A percentile compares a stretch with the other conserved stretches of the same genome.
phyloP scores from a whole-genome alignment of 106 monocot genomes.

The Amphibolis antarctica region DNA sequence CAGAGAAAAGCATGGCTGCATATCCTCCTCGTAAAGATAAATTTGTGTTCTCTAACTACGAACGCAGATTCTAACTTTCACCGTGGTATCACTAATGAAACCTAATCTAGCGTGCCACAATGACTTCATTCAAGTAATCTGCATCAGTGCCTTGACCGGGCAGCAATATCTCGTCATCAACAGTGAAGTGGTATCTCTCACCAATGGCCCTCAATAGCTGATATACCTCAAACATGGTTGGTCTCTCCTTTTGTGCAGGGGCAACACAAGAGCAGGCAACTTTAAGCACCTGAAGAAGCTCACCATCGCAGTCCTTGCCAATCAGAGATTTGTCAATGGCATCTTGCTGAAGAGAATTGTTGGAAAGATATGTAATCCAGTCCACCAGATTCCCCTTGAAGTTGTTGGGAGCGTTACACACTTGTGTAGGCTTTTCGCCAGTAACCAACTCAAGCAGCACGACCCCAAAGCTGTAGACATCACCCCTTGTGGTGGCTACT shows the following conservation, averaged over 20 bases:
- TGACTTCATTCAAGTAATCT: conserved; percentile 50
- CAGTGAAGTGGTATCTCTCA: conserved; percentile 54
- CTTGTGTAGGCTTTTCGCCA: conserved; percentile 64
- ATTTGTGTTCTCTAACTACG: too few relatives aligned
- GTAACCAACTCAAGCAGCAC: conserved; percentile 73
- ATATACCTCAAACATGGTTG: conserved; percentile 81
- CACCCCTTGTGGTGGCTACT: conserved; percentile 68
- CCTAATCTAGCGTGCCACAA: conserved; percentile 34
- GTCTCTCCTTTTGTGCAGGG: conserved; percentile 63
- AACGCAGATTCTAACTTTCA: too few relatives aligned
- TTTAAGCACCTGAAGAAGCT: conserved; percentile 67
- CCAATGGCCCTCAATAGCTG: conserved; percentile 74
- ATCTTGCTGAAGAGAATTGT: conserved; percentile 50
- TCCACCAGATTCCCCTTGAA: conserved; percentile 79
- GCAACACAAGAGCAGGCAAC: conserved; percentile 62
- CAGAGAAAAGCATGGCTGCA: background rate
- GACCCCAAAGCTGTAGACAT: conserved; percentile 74
- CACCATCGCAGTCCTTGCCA: conserved; percentile 51
- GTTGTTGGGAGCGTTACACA: conserved; percentile 48
- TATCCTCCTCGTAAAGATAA: background rate
- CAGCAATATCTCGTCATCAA: conserved; percentile 36
- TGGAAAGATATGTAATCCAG: conserved; percentile 65
- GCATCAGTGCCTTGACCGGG: conserved; percentile 13
- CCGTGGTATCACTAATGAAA: too few relatives aligned
- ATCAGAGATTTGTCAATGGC: conserved; percentile 57